Percentiles rank a stretch among this genome's conserved stretches.
These are phyloP conservation scores for Russula foetens DNA, from an alignment of 768 basidiomycete genomes.

Conservation along the genomic window DNA sequence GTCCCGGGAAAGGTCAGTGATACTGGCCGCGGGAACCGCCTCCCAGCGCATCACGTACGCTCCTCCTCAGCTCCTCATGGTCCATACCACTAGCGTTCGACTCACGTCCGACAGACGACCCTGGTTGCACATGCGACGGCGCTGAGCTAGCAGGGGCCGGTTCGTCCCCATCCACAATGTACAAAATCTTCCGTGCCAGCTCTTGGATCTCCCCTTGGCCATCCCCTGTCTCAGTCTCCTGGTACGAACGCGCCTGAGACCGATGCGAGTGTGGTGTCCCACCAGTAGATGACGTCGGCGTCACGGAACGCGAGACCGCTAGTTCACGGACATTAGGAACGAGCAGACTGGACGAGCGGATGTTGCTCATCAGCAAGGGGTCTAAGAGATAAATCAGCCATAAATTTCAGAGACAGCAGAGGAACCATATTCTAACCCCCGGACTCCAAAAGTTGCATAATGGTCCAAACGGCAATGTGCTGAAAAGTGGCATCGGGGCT, in stretches of 20 bases:
- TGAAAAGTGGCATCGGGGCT: conserved; percentile 97
- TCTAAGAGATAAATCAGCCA: conserved; percentile 37
- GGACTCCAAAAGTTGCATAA: conserved; percentile 96
- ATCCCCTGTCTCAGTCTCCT: conserved; percentile 77
- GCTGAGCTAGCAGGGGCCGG: conserved; percentile 53
- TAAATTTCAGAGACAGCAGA: neutral
- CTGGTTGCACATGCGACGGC: conserved; percentile 60
- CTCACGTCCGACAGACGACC: conserved; percentile 58
- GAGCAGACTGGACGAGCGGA: conserved; percentile 74
- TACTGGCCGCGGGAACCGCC: conserved; percentile 43
- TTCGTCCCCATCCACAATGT: conserved; percentile 77
- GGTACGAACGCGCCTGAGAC: conserved; percentile 62
- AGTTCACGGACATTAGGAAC: conserved; percentile 83
- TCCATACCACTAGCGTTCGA: conserved; percentile 42
- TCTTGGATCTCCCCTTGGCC: conserved; percentile 89
- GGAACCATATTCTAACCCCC: conserved; percentile 46
- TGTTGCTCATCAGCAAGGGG: conserved; percentile 82
- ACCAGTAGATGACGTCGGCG: conserved; percentile 59
- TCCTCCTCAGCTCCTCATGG: conserved; percentile 75
- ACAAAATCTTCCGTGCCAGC: conserved; percentile 76
- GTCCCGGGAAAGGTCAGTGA: conserved; percentile 8
- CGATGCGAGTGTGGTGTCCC: conserved; percentile 67
- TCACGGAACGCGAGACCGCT: conserved; percentile 59
- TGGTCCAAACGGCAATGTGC: conserved; percentile 99
- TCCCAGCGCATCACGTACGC: conserved; percentile 77